Conservation (phyloP, 495 filamentous ascomycete species). For the Mytilinidion resinicola region DNA sequence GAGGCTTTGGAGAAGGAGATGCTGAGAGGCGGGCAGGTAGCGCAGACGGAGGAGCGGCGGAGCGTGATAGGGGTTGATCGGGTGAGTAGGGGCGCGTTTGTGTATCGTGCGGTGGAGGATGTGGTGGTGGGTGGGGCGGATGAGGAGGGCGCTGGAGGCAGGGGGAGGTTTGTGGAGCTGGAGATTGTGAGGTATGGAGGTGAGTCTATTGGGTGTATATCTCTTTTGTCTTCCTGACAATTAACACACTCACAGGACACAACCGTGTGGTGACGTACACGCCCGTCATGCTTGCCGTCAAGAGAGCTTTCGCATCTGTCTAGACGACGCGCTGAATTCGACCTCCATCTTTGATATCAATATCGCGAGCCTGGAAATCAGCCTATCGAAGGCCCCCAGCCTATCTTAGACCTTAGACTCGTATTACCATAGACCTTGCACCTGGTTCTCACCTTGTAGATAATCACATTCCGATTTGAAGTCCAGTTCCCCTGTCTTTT, state of each 20-base stretch:
- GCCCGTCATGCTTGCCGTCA: constrained; percentile 54
- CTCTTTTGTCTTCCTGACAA: background rate
- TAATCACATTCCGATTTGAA: no score
- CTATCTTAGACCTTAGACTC: no score
- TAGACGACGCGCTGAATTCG: no score
- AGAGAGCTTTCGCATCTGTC: constrained; percentile 50
- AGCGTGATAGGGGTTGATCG: constrained; percentile 30
- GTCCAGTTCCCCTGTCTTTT: no score
- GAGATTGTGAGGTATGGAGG: constrained; percentile 54
- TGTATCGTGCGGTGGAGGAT: constrained; percentile 20
- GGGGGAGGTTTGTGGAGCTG: constrained; percentile 41
- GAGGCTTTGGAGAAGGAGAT: constrained; percentile 28
- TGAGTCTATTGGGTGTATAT: constrained; percentile 30
- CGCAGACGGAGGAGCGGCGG: constrained; percentile 24
- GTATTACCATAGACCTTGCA: no score
- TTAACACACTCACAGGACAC: constrained; percentile 42
- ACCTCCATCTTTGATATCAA: no score
- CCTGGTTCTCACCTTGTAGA: no score
- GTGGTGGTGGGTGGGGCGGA: background rate
- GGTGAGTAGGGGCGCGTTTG: constrained; percentile 28
- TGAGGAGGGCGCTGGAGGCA: constrained; percentile 7
- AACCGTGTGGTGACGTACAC: constrained; percentile 50
- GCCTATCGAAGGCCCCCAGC: no score
- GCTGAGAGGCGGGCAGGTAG: constrained; percentile 37
- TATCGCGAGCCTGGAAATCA: no score